Evolutionary conservation across 768 basidiomycete genomes (phyloP), one percentile per base, ranked within the genome.

Genomic region (Paxillus rubicundulus): DNA sequence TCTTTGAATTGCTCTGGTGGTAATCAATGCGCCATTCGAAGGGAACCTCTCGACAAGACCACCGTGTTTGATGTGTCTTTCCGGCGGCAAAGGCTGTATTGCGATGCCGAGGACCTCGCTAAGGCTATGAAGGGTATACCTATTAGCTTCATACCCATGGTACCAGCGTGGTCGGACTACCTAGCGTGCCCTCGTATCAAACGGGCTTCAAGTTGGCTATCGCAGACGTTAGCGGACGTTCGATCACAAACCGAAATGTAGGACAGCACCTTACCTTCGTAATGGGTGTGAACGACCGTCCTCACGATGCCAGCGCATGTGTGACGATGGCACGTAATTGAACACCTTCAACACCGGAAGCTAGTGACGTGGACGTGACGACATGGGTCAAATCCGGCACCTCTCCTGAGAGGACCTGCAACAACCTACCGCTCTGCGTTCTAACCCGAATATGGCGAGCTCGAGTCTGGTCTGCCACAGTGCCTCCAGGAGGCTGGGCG

Each of bases 321-420:
- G 16, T 2, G 33, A 33, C 24, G 40, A n/a, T 17, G 44, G 45
- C 42, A 32, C 10, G 16, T 28, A 9, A 37, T 13, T 54, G 50
- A 64, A 63, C 16, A 55, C 60, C 41, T 59, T 63, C 53, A 61
- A 50, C 47, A 59, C 7, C 27, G 60, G 62, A 28, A 64, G 54
- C 62, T 63, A 38, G 38, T 9, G 3, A n/a, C 20, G 3, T 13
- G n/a, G 40, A 28, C 6, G 20, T 20, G 20, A 34, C 9, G 41
- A 16, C 5, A 17, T 10, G 30, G 30, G 30, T 30, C 30, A 30
- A 30, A 30, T 8, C 24, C 17, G 24, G 34, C 10, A 12, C n/a
- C 3, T 43, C 16, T 13, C 2, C 21, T 40, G 14, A 20, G 24
- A 37, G 5, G 6, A 28, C 16, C 14, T n/a, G 13, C 27, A 8